phyloP scores from a whole-genome alignment of 768 basidiomycete genomes.

The Pleurotus cornucopiae region DNA sequence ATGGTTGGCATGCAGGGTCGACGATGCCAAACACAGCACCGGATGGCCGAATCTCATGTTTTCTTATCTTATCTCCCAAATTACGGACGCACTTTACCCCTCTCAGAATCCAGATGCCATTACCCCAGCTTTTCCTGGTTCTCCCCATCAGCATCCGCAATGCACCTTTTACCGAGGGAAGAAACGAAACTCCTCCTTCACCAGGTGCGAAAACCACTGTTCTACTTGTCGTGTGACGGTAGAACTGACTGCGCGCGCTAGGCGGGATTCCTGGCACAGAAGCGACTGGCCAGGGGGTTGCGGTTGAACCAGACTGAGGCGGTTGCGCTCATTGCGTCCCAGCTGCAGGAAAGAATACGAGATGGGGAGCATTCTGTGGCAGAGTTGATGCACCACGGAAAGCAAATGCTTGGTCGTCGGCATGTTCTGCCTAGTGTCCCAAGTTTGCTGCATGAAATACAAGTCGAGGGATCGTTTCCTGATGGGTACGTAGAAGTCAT shows the following conservation, averaged over 20 bases:
- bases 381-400: constrained; percentile 92
- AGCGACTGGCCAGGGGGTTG: constrained; percentile 90
- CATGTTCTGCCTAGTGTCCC: constrained; percentile 88
- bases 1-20: too few relatives aligned
- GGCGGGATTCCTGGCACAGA: constrained; percentile 89
- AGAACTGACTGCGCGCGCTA: constrained; percentile 20
- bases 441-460: constrained; percentile 75
- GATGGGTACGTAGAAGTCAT: constrained; percentile 58
- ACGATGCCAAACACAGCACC: too few relatives aligned
- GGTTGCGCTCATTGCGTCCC: constrained; percentile 84
- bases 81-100: background rate
- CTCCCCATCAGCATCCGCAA: constrained; percentile 19
- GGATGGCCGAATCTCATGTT: too few relatives aligned
- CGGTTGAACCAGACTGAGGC: constrained; percentile 86
- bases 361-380: constrained; percentile 86
- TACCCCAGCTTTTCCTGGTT: background rate
- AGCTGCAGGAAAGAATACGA: constrained; percentile 89
- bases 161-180: constrained; percentile 75
- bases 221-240: background rate
- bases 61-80: constrained; percentile 3
- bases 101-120: background rate
- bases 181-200: constrained; percentile 72
- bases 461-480: constrained; percentile 89
- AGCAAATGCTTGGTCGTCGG: constrained; percentile 77
- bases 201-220: constrained; percentile 36